Base-by-base conservation (phyloP, 2,329 filamentous ascomycete genomes). In the Monosporascus sp. region DNA sequence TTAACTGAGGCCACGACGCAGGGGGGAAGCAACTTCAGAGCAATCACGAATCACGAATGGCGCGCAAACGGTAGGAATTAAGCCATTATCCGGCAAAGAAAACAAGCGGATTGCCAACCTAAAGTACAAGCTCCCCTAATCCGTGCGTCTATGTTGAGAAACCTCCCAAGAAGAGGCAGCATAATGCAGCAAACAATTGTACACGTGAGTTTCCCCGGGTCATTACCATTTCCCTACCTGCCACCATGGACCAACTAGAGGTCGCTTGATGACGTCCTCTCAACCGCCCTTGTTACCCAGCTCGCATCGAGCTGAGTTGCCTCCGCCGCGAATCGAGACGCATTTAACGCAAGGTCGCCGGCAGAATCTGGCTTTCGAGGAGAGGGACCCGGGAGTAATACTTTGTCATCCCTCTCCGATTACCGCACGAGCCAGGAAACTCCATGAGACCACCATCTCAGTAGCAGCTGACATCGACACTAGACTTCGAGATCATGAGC, bases 401-500 rank as follows among this genome's bases (percentile, higher is more conserved):
- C 15, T 31, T 46, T 46, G 42, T 7, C 42, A 18, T 46, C 42
- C 25, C 42, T 27, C 22, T 46, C 42, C 42, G 24, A 27, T 31
- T 11, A 46, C n/a, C 47, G 47, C 47, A 48, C 18, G 31, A 48
- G 27, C 36, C 36, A 48, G 9, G n/a, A 17, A 38, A 31, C 15
- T 17, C 42, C 14, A 25, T 17, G 22, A n/a, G 42, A 31, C 42
- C 17, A 31, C 22, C 22, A 27, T 24, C 42, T 37, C 34, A 31
- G 18, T 83, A 84, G 74, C 88, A 91, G 56, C 62, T 70, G 63
- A 79, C 80, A 66, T 85, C 82, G 63, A 84, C 75, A 55, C 75
- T 75, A 39, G 88, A 89, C 80, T 94, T 95, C 55, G 94, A 96
- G 89, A 97, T 99, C 95, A 99, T 99, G 71, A 99, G 86, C 70